Evolutionary conservation across 2,329 filamentous ascomycete species (phyloP), one percentile per base, ranked within the genome.

Genomic region (Phialophora chinensis): DNA sequence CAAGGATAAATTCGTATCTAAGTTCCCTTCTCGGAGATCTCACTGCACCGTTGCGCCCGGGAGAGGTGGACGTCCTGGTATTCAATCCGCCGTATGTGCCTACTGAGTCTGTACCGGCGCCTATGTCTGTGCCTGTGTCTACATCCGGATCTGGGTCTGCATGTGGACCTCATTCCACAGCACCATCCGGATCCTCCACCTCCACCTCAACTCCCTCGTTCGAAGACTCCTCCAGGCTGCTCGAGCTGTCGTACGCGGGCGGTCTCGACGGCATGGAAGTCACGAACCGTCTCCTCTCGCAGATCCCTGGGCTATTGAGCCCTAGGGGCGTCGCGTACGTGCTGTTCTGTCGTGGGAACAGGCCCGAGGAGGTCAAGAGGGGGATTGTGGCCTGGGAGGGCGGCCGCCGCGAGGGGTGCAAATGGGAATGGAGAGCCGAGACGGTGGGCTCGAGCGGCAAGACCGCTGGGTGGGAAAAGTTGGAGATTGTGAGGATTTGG

Each of bases 51-150:
- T 79, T 96, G 49, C 84, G 85, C 7, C 75, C 80, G 0, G 81
- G 83, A 2, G 79, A 80, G 47, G 85, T 96, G 4, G 95, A 99
- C 75, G 85, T 99, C 11, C 84, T 99, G 69, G 85, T 99, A 31
- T 99, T 98, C 84, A 99, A 99, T 76, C 95, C 95, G 61, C 95
- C 95, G 0, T 99, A 99, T 76, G 95, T 99, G 14, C 95, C 95
- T 1, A 96, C 93, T 2, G 85, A 89, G 29, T 86, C 88, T 49
- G 80, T 96, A 66, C 93, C 94, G 1, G 76, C 12, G 12, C 14
- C 35, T 6, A 14, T 17, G 14, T 17, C 33, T 12, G 33, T 11
- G 33, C 12, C 33, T 14, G 33, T 14, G 1, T 4, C 1, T 38
- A 11, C 4, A 1, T 35, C 35, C 17, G 12, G 4, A 14, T 42